Percentiles rank a stretch among this genome's conserved stretches.
phyloP scores from a whole-genome alignment of 2,329 filamentous ascomycete genomes.

The Sclerotinia nivalis region DNA sequence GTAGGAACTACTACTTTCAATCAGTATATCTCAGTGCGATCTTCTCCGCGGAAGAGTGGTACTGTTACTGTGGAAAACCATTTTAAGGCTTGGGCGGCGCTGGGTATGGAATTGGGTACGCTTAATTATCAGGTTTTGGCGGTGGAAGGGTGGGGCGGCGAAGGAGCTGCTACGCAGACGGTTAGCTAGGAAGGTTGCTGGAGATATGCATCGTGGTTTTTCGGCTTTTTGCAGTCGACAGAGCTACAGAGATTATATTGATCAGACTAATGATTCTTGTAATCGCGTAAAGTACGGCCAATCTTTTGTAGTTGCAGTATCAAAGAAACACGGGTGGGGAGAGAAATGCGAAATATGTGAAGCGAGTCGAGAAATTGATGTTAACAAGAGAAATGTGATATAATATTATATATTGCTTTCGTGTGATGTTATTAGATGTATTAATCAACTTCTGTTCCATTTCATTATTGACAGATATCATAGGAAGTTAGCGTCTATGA shows the following conservation, averaged over 20 bases:
- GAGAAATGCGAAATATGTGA: not conserved
- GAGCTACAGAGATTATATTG: too few relatives aligned
- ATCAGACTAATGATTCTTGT: not conserved
- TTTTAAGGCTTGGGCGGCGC: constrained; percentile 53
- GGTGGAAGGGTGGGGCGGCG: constrained; percentile 20
- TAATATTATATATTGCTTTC: not conserved
- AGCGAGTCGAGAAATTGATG: not conserved
- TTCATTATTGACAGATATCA: not conserved
- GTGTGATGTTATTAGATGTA: not conserved
- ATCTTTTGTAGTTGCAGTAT: not conserved
- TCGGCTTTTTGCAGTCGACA: not conserved
- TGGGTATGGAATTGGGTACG: constrained; percentile 50
- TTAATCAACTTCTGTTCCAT: not conserved
- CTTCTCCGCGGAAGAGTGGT: constrained; percentile 51
- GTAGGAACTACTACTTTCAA: constrained; percentile 45
- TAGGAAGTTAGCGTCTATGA: not conserved
- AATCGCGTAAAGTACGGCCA: not conserved
- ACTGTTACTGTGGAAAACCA: constrained; percentile 52
- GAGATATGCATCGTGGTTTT: not conserved
- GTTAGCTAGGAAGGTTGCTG: not conserved
- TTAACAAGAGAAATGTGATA: too few relatives aligned
- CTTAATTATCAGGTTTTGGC: constrained; percentile 25
- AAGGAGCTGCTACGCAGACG: not conserved
- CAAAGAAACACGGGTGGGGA: not conserved
- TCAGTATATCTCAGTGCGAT: constrained; percentile 55